Base-by-base conservation (phyloP, 345 rosid species). In the Streptanthus diversifolius region DNA sequence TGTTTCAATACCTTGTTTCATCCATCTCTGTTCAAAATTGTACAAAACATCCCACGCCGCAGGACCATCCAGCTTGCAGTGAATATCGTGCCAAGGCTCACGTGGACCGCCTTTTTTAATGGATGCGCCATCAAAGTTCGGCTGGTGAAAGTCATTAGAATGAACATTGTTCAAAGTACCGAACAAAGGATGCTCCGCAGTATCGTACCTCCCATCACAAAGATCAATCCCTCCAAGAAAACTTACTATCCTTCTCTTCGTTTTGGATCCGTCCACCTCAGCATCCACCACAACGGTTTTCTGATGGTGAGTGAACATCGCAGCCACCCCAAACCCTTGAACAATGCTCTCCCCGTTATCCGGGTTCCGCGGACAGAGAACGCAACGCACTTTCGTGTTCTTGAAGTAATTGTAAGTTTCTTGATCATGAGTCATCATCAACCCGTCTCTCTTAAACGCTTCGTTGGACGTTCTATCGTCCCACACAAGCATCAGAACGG, bases 61-160 rank as follows among this genome's bases (percentile, higher is more conserved):
- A 14, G 95, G 91, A 49, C 98, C 98, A 68, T 93, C 97, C 3
- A 93, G 74, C 66, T 82, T 83, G 77, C 97, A 93, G 30, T 93
- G 98, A 60, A 90, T 81, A 73, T 93, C 98, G 36, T 93, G 98
- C 98, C 98, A 93, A 0, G 98, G 98, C 81, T 90, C 97, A 52
- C 98, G 81, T 0, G 98, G 98, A 70, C 98, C 98, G 1, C 98
- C 98, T 53, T 84, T 90, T 45, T 36, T 66, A 4, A 90, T 81
- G 0, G 93, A 87, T 15, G 96, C 54, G 0, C 83, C 84, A 2
- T 35, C 17, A 33, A 93, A 90, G 53, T 87, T 93, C 0, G 97
- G 98, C 61, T 93, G 98, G 55, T 93, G 88, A 85, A 93, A 90
- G 78, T 93, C 97, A 30, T 81, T 55, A 35, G 30, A 41, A 77